Evolutionary conservation across 2,329 filamentous ascomycete species (phyloP), one percentile per base, ranked within the genome.

Genomic region (Torrubiellomyces zombiae): DNA sequence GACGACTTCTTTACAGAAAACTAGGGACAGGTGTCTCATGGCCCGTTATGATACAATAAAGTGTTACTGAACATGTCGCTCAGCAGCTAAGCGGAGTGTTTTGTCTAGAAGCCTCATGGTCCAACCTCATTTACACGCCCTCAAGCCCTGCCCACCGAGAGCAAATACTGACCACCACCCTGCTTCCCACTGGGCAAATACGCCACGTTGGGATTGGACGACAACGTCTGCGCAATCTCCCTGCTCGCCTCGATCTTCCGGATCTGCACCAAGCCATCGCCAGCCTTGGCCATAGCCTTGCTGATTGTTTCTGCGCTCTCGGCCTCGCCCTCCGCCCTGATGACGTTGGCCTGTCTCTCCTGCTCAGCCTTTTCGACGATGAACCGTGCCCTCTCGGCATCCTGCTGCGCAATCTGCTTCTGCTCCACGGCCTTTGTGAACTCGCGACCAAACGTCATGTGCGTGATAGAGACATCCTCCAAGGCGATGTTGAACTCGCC

Each of bases 361-460:
- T 98, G 89, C 68, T 98, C 89, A 32, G 89, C 89, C 53, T 82
- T 82, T 68, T 98, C 89, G 51, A 98, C 89, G 40, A 98, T 91
- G 63, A 98, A 98, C 38, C 89, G 72, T 24, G 89, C 89, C 37
- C 89, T 72, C 67, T 98, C 89, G 35, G 89, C 89, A 49, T 98
- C 89, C 58, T 98, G 89, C 61, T 98, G 89, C 28, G 89, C 89
- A 53, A 98, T 98, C 66, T 98, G 89, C 74, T 98, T 98, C 71
- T 98, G 89, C 63, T 98, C 89, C 44, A 98, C 89, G 37, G 89
- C 89, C 55, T 81, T 80, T 32, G 89, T 98, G 66, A 98, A 98
- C 58, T 98, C 89, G 55, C 86, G 86, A 41, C 89, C 89, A 51
- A 98, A 98, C 26, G 89, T 98, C 89, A 98, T 98, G 67, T 98